phyloP scores from a whole-genome alignment of 331 rosid genomes.

The Malus hybrid region DNA sequence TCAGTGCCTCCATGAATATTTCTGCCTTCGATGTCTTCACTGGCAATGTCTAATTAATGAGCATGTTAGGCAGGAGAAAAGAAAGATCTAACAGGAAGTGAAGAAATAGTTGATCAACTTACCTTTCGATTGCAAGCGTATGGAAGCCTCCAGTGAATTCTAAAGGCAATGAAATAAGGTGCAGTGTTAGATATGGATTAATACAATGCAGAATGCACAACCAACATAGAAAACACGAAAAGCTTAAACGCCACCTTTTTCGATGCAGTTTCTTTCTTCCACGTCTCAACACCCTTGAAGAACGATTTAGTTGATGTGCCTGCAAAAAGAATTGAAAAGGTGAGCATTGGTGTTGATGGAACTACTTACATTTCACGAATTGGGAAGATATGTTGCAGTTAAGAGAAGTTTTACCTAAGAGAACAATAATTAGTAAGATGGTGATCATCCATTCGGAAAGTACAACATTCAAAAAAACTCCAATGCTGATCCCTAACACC shows the following conservation, averaged over 20 bases:
- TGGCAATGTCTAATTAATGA: neutral
- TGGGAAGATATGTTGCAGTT: no score
- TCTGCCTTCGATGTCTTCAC: neutral
- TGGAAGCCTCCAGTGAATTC: conserved; percentile 6
- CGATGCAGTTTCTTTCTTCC: conserved; percentile 17
- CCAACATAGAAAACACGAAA: neutral
- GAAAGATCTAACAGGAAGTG: neutral
- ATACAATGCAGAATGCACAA: neutral
- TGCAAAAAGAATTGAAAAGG: neutral
- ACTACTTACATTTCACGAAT: neutral
- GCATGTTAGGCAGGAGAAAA: neutral
- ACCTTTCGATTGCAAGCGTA: conserved; percentile 2
- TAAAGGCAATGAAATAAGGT: neutral
- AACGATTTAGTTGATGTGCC: conserved; percentile 11
- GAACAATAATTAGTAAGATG: conserved; percentile 12
- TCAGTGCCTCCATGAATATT: neutral
- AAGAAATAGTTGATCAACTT: neutral
- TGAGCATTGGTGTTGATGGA: neutral
- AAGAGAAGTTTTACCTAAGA: conserved; percentile 1
- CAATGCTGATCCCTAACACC: conserved; percentile 23
- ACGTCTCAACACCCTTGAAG: conserved; percentile 16
- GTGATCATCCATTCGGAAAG: conserved; percentile 26
- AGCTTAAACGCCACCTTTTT: conserved; percentile 7
- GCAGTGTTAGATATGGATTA: neutral
- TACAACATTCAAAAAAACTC: conserved; percentile 19